phyloP scores from a whole-genome alignment of 768 basidiomycete species.

The Suillus sp. region DNA sequence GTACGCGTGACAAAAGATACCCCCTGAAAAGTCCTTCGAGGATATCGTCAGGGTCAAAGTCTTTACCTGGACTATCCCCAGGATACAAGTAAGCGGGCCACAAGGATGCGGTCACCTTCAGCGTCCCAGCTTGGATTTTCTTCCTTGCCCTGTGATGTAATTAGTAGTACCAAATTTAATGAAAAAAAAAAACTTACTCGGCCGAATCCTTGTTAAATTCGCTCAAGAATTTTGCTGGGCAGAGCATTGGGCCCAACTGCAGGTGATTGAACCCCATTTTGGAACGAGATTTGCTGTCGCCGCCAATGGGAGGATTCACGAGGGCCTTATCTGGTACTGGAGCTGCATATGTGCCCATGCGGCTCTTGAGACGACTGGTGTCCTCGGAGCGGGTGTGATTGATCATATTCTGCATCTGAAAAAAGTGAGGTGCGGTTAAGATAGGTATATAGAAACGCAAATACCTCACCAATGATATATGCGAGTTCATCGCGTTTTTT shows the following conservation, averaged over 20 bases:
- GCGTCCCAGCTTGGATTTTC: too few relatives aligned
- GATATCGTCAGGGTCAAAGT: too few relatives aligned
- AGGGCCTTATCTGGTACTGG: not conserved
- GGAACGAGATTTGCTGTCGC: not conserved
- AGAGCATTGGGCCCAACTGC: not conserved
- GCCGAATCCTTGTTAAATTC: not conserved
- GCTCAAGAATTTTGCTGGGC: conserved; percentile 5
- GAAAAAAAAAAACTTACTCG: not conserved
- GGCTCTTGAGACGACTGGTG: not conserved
- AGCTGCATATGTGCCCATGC: conserved; percentile 1
- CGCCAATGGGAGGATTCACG: not conserved
- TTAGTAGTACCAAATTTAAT: too few relatives aligned
- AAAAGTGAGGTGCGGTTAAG: not conserved
- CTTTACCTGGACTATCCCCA: too few relatives aligned
- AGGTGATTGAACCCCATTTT: conserved; percentile 14
- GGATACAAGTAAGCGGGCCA: too few relatives aligned
- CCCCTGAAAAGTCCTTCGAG: too few relatives aligned
- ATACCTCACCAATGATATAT: not conserved
- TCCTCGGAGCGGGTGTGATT: conserved; percentile 3
- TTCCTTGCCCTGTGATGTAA: too few relatives aligned
- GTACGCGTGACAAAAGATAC: too few relatives aligned
- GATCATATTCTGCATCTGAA: conserved; percentile 5
- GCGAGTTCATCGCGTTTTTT: conserved; percentile 3
- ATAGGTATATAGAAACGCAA: not conserved
- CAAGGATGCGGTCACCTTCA: too few relatives aligned